Evolutionary conservation across 2,329 filamentous ascomycete genomes (phyloP).

Genomic region (Talaromyces sp.): DNA sequence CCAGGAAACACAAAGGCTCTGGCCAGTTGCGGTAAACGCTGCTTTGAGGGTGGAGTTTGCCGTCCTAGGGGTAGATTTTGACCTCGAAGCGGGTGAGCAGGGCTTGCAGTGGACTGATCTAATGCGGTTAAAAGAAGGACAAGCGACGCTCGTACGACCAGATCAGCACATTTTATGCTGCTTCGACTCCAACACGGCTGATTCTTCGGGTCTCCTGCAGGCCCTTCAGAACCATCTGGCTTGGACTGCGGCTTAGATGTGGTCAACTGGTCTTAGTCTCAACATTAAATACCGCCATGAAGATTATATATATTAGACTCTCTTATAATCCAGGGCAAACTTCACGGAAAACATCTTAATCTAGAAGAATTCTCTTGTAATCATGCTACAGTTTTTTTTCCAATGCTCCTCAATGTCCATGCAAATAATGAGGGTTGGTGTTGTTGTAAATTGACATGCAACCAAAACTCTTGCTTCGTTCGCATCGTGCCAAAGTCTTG

Average conservation of each 20-base stretch:
- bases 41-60: slow-evolving; percentile 5
- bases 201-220: background rate
- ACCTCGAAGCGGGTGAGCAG: slow-evolving; percentile 21
- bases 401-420: background rate
- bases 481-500: too few relatives aligned
- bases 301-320: background rate
- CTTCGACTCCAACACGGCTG: slow-evolving; percentile 6
- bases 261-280: background rate
- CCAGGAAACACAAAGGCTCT: background rate
- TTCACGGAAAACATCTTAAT: background rate
- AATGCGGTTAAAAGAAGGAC: slow-evolving; percentile 18
- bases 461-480: too few relatives aligned
- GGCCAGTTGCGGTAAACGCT: background rate
- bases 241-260: background rate
- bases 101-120: slow-evolving; percentile 18
- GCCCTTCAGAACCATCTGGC: background rate
- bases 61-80: slow-evolving; percentile 9
- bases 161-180: slow-evolving; percentile 33
- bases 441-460: too few relatives aligned
- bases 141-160: slow-evolving; percentile 31
- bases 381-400: background rate
- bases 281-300: background rate
- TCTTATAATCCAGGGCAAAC: background rate
- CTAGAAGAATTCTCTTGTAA: background rate
- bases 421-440: too few relatives aligned